Conservation (phyloP, 2,329 filamentous ascomycete species). For the Ustulina deusta region DNA sequence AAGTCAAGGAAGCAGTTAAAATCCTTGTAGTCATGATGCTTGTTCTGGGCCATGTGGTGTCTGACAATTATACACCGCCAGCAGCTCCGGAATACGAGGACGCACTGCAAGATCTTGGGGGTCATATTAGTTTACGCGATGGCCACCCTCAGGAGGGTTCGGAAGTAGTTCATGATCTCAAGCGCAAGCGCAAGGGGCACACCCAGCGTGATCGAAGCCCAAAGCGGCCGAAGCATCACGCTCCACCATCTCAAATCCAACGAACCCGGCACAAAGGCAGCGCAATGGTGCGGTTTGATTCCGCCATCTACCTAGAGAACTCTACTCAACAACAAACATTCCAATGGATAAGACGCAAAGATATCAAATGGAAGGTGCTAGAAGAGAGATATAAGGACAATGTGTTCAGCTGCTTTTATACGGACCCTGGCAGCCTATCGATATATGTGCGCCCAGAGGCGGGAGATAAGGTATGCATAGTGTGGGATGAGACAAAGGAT, state of each 20-base stretch:
- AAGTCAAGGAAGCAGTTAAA: background rate
- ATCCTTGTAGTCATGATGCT: no score
- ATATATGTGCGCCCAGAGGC: conserved; percentile 3
- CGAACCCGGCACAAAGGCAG: background rate
- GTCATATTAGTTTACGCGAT: no score
- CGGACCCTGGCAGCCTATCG: background rate
- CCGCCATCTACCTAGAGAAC: background rate
- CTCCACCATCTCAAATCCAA: conserved; percentile 2
- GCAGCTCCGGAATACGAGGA: no score
- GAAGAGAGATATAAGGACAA: background rate
- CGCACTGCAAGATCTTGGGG: no score
- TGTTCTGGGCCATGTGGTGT: background rate
- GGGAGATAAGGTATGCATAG: background rate
- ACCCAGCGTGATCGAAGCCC: background rate
- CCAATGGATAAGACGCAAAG: background rate
- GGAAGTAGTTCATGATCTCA: background rate
- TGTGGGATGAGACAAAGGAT: background rate
- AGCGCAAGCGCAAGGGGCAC: background rate
- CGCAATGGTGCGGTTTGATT: conserved; percentile 3
- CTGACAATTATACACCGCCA: no score
- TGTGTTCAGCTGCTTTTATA: conserved; percentile 4
- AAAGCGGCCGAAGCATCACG: background rate
- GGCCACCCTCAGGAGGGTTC: background rate
- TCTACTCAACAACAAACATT: conserved; percentile 4
- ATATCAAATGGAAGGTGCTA: background rate